Conservation (phyloP, 2,329 filamentous ascomycete species). For the Botrytis hyacinthi region DNA sequence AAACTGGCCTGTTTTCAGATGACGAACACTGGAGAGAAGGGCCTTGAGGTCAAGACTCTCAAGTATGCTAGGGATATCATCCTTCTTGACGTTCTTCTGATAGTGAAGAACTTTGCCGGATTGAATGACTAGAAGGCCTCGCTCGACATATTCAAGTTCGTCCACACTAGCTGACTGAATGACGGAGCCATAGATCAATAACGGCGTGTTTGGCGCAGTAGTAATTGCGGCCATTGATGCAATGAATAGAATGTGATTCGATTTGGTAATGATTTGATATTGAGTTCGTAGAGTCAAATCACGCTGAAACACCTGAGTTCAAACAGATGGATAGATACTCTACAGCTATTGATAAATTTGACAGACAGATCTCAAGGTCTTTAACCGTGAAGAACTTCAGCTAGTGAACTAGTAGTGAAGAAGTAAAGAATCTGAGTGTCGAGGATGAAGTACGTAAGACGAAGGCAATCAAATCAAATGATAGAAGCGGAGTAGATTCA, state of each 20-base stretch:
- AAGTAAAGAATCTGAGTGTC: neutral
- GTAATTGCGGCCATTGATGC: constrained; percentile 7
- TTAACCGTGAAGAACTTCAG: neutral
- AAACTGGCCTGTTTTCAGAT: constrained; percentile 40
- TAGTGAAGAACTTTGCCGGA: constrained; percentile 16
- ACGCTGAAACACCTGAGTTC: neutral
- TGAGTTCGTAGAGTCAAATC: neutral
- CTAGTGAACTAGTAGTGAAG: neutral
- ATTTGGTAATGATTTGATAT: neutral
- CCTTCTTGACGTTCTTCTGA: constrained; percentile 7
- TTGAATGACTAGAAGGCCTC: constrained; percentile 20
- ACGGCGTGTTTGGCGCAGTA: constrained; percentile 9
- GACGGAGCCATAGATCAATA: constrained; percentile 21
- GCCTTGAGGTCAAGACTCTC: neutral
- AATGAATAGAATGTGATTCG: neutral
- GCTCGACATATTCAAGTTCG: constrained; percentile 20
- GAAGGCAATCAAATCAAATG: neutral
- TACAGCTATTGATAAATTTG: no score
- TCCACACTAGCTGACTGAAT: constrained; percentile 21
- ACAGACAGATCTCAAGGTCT: neutral
- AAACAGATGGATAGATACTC: neutral
- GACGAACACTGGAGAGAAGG: constrained; percentile 1
- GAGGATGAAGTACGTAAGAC: neutral
- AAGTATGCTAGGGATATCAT: constrained; percentile 6
- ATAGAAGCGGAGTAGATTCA: neutral